Evolutionary conservation across 2,329 filamentous ascomycete species (phyloP), one percentile per base, ranked within the genome.

Genomic region (Mariannaea elegans): DNA sequence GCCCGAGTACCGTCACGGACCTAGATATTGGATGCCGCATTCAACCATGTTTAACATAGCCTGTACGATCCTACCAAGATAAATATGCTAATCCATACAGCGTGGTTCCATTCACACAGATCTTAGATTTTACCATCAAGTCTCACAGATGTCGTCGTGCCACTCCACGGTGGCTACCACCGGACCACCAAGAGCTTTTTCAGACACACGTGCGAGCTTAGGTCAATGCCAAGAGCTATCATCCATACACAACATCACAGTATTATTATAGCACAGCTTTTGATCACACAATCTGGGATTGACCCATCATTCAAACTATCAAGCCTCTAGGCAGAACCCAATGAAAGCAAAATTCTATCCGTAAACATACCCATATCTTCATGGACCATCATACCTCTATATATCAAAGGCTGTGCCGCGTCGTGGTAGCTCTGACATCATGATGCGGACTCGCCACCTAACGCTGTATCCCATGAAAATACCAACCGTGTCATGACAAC

Each of bases 321-420:
- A 71, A 62, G 61, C 60, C 65, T 69, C 55, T 65, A 55, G 54
- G 39, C 16, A 63, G 45, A 59, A 61, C 66, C 63, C 63, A 70
- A 71, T 64, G 50, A 67, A 68, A 67, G 64, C 71, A 67, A 68
- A 67, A 73, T 69, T 76, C 73, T 75, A 75, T 75, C 65, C 67
- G 68, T 71, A 64, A 72, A 70, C 65, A 63, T 71, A 69, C 63
- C 67, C 67, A 67, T 65, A 70, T 74, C 65, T 68, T 68, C 67
- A 62, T 71, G 68, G 55, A 67, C 62, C 64, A 66, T 54, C 21
- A 58, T 59, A 59, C 67, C 69, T 70, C 61, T 72, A 69, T 73
- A 70, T 53, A 38, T 66, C 67, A 19, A 59, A 70, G 68, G 65
- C 67, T 63, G 60, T 71, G 65, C 65, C 66, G 67, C 69, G 70